Conservation (phyloP, 139 green algal genomes). For the Volvox africanus region DNA sequence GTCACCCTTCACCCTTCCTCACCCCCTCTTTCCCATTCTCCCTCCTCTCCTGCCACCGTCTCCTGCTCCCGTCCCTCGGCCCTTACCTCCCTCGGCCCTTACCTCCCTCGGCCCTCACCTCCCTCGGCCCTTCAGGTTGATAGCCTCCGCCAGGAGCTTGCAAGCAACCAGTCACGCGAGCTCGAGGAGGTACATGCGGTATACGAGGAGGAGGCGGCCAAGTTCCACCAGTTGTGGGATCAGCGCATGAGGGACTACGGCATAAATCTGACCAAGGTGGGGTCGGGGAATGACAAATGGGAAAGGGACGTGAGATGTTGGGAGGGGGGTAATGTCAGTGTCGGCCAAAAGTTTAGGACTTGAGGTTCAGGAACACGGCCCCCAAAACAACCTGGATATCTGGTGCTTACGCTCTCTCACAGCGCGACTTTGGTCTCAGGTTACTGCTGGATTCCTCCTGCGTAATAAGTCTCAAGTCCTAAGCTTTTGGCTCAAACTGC, state of each 20-base stretch:
- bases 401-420: too few relatives aligned
- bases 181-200: constrained; percentile 57
- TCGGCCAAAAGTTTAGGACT: too few relatives aligned
- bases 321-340: neutral
- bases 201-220: constrained; percentile 60
- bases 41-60: neutral
- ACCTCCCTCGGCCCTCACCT: neutral
- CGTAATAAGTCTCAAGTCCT: too few relatives aligned
- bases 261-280: neutral
- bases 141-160: constrained; percentile 42
- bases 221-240: constrained; percentile 55
- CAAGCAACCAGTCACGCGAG: constrained; percentile 48
- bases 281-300: neutral
- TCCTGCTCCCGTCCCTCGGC: neutral
- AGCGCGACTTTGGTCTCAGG: too few relatives aligned
- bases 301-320: neutral
- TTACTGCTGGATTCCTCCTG: too few relatives aligned
- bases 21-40: neutral
- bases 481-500: too few relatives aligned
- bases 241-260: constrained; percentile 32
- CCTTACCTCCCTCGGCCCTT: neutral
- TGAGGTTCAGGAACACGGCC: neutral
- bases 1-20: neutral
- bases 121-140: constrained; percentile 43
- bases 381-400: too few relatives aligned